Evolutionary conservation across 257 asterid genomes (phyloP).

Genomic region (Rhazya stricta): DNA sequence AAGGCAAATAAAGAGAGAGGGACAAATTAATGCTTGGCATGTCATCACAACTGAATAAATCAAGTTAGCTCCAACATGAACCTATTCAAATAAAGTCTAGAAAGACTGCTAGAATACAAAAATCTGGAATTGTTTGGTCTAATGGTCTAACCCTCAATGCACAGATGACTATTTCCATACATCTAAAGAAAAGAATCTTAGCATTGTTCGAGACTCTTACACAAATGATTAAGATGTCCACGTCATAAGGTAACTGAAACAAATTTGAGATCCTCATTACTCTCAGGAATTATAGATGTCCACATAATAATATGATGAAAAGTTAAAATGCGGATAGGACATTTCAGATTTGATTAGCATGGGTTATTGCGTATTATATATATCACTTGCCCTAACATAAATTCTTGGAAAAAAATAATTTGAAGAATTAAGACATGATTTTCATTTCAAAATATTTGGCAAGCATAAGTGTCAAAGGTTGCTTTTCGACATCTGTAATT

Average conservation of each 20-base stretch:
- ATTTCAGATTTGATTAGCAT: not conserved
- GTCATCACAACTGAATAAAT: not conserved
- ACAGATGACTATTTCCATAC: not conserved
- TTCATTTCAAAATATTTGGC: not conserved
- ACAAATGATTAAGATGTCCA: not conserved
- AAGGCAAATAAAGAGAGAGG: conserved; percentile 1
- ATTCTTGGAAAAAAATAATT: not conserved
- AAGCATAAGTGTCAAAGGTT: not conserved
- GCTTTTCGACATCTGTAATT: not conserved
- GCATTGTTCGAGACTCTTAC: not conserved
- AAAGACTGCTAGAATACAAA: not conserved
- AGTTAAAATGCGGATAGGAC: not conserved
- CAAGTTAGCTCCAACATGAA: not conserved
- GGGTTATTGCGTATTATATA: not conserved
- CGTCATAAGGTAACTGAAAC: not conserved
- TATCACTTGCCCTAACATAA: not conserved
- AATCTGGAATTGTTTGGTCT: not conserved
- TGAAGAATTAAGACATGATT: not conserved
- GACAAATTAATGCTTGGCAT: conserved; percentile 1
- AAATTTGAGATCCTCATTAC: not conserved
- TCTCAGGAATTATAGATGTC: not conserved
- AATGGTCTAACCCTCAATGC: not conserved
- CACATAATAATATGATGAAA: not conserved
- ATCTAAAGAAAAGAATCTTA: not conserved
- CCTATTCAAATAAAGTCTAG: not conserved